These are phyloP conservation scores for Cyclaneusma minus DNA, from an alignment of 2,329 filamentous ascomycete genomes.

Conservation along the genomic window DNA sequence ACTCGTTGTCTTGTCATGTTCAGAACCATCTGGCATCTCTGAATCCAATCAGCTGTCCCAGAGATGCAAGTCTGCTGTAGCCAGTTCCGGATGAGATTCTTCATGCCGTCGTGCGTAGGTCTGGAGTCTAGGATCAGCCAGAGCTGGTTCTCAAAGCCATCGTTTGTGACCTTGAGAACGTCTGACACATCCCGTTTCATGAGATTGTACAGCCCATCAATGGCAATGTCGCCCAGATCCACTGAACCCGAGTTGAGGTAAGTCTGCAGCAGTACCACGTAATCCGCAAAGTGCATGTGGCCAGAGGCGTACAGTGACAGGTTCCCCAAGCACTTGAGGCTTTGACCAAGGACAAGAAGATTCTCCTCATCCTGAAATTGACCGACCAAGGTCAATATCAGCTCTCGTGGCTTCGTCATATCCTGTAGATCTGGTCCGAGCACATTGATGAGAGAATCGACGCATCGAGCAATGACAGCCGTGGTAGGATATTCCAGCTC, in stretches of 20 bases:
- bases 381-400: constrained; percentile 74
- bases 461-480: constrained; percentile 69
- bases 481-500: constrained; percentile 74
- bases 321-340: constrained; percentile 75
- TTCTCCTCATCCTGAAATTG: constrained; percentile 70
- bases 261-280: constrained; percentile 68
- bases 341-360: constrained; percentile 55
- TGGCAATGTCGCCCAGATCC: constrained; percentile 61
- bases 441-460: constrained; percentile 94
- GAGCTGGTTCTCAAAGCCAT: constrained; percentile 74
- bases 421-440: constrained; percentile 91
- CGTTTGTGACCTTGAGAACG: constrained; percentile 60
- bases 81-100: constrained; percentile 84
- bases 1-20: constrained; percentile 67
- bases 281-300: constrained; percentile 68
- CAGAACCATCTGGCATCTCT: constrained; percentile 74
- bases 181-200: constrained; percentile 86
- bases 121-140: constrained; percentile 77
- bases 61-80: constrained; percentile 72
- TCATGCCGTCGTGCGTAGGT: constrained; percentile 65
- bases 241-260: constrained; percentile 56
- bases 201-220: constrained; percentile 81
- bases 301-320: constrained; percentile 82
- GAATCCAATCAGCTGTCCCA: constrained; percentile 74
- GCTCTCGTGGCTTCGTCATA: constrained; percentile 74